Conservation (phyloP, 2,329 filamentous ascomycete genomes). For the Septoria petroselini region DNA sequence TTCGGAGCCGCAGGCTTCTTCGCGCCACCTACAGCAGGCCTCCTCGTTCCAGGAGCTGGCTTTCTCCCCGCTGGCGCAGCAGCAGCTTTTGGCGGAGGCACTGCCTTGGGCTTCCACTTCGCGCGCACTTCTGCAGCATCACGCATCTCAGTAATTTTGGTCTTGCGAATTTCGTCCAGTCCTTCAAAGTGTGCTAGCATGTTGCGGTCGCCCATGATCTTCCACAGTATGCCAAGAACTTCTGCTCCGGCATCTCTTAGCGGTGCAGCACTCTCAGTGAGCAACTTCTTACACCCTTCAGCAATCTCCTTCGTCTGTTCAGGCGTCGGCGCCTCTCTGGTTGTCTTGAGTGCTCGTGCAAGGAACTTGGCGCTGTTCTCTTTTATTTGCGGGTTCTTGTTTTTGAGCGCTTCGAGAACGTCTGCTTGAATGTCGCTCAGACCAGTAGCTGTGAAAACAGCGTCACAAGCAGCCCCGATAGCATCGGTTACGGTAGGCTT, state of each 20-base stretch:
- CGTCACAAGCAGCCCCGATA: constrained; percentile 77
- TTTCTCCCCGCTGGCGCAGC: constrained; percentile 54
- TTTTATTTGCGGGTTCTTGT: constrained; percentile 98
- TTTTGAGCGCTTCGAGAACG: constrained; percentile 74
- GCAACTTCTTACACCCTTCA: constrained; percentile 83
- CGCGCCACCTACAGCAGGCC: constrained; percentile 37
- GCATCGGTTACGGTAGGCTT: constrained; percentile 86
- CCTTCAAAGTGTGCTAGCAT: constrained; percentile 93
- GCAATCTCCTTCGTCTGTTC: constrained; percentile 79
- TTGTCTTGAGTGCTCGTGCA: constrained; percentile 80
- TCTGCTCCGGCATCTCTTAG: constrained; percentile 88
- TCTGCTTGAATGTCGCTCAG: constrained; percentile 89
- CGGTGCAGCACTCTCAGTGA: constrained; percentile 83
- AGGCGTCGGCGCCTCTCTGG: constrained; percentile 77
- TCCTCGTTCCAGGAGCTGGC: constrained; percentile 49
- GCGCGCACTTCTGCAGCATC: constrained; percentile 79
- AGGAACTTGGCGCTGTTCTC: constrained; percentile 92
- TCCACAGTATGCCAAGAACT: constrained; percentile 91
- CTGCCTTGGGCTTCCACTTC: constrained; percentile 86
- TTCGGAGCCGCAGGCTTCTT: constrained; percentile 49
- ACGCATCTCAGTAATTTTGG: constrained; percentile 90
- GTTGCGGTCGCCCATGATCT: constrained; percentile 92
- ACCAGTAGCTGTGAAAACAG: constrained; percentile 62
- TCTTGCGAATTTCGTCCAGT: constrained; percentile 91
- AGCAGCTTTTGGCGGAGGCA: constrained; percentile 56